Base-by-base conservation (phyloP, 179 eudicot species). In the Spergularia azorica region DNA sequence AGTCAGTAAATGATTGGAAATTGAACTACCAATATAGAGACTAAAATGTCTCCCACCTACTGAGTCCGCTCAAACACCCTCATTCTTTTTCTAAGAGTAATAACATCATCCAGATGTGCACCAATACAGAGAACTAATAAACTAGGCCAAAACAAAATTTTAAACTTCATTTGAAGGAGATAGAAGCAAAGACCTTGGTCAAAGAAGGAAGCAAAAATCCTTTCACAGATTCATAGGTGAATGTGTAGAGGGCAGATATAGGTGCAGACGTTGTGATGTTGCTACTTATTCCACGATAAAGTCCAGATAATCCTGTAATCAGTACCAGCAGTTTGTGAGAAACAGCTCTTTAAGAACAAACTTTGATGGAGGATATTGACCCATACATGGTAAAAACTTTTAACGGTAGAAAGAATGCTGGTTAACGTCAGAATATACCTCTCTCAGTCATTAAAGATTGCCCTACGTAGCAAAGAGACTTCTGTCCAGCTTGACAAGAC, bases 201-300 rank as follows among this genome's bases (percentile, higher is more conserved):
- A 95, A 84, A 81, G 85, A 83, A 50, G 99, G 99, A 83, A 95
- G 89, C 84, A 95, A 73, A 70, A 79, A 79, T 60, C 91, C 93
- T 84, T 93, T 95, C 58, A 91, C 89, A 26, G 99, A 88, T 81
- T 95, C 99, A 80, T 95, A 95, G 9, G 97, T 93, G 85, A 88
- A 91, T 48, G 99, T 88, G 84, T 95, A 95, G 79, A 95, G 82
- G 41, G 99, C 97, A 84, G 99, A 95, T 65, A 95, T 91, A 75
- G 99, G 99, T 65, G 99, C 99, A 62, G 97, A 93, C 61, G 92
- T 82, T 59, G 96, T 87, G 83, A 95, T 88, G 76, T 95, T 93
- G 90, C 91, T 93, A 73, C 90, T 75, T 79, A 95, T 87, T 76
- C 99, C 99, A 76, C 99, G 97, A 81, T 95, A 95, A 54, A 95